phyloP scores from a whole-genome alignment of 139 green algal species.

The Yamagishiella unicocca region DNA sequence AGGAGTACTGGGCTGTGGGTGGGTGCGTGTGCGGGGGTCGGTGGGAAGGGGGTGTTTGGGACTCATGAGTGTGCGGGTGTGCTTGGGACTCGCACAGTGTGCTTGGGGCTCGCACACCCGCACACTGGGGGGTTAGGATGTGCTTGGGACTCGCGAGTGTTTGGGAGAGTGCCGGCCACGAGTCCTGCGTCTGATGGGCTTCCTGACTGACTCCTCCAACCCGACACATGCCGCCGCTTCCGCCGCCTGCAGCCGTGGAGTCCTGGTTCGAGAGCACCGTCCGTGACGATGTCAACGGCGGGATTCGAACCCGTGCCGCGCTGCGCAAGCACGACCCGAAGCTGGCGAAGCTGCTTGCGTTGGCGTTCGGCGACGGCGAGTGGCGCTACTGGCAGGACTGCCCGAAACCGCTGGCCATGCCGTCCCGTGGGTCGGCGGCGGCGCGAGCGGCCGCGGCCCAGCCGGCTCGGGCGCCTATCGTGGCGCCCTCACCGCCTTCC shows the following conservation, averaged over 20 bases:
- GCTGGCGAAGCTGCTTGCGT: conserved; percentile 70
- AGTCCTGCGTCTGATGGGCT: no score
- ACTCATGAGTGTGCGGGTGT: not conserved
- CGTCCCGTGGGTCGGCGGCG: not conserved
- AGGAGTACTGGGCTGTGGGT: conserved; percentile 75
- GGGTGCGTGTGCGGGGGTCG: not conserved
- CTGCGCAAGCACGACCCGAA: conserved; percentile 70
- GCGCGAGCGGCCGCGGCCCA: not conserved
- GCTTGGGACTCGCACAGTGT: no score
- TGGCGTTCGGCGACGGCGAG: conserved; percentile 53
- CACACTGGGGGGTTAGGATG: no score
- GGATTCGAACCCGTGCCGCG: conserved; percentile 74
- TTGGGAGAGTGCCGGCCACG: no score
- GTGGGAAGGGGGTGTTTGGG: no score
- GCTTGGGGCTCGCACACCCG: no score
- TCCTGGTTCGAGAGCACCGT: conserved; percentile 83
- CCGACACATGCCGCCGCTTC: no score
- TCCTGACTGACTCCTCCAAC: no score
- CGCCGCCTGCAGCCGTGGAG: conserved; percentile 68
- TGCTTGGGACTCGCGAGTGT: no score
- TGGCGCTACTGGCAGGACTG: conserved; percentile 57
- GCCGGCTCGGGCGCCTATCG: not conserved
- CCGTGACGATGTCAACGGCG: conserved; percentile 76
- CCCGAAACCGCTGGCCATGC: conserved; percentile 40
- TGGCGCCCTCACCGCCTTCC: not conserved